phyloP scores from a whole-genome alignment of 129 eudicot genomes.

The Flaveria trinervia region DNA sequence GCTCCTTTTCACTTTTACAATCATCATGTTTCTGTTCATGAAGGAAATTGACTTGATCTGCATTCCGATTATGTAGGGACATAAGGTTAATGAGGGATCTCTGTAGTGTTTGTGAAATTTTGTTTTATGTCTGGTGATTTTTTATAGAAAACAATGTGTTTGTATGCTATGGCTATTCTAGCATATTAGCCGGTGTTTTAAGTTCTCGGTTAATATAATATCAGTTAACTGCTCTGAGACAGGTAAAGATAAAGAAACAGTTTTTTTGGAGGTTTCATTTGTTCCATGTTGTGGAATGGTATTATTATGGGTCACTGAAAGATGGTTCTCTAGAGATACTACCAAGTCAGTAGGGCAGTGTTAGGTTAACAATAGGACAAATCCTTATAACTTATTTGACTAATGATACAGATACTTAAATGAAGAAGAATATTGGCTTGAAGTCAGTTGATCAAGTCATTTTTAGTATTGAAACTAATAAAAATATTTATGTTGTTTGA shows the following conservation, averaged over 20 bases:
- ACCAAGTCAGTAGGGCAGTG: conserved; percentile 16
- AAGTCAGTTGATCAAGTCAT: conserved; percentile 5
- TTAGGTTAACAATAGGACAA: conserved; percentile 18
- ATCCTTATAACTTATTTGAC: conserved; percentile 15
- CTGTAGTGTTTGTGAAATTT: not conserved
- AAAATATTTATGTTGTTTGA: not conserved
- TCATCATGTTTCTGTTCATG: not conserved
- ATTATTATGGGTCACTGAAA: conserved; percentile 5
- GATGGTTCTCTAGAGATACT: conserved; percentile 18
- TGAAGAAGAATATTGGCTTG: conserved; percentile 8
- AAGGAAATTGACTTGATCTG: not conserved
- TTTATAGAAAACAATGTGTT: not conserved
- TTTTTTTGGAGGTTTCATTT: conserved; percentile 29
- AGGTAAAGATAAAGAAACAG: conserved; percentile 12
- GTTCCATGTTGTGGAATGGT: conserved; percentile 23
- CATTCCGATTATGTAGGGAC: conserved; percentile 4
- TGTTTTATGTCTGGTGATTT: not conserved
- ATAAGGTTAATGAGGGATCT: not conserved
- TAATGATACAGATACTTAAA: conserved; percentile 10
- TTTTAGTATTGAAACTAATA: not conserved
- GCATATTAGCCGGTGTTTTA: not conserved
- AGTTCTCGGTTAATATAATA: not conserved
- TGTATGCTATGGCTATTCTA: conserved; percentile 13
- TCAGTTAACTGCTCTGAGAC: not conserved
- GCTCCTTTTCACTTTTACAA: not conserved